Evolutionary conservation across 2,329 filamentous ascomycete genomes (phyloP).

Genomic region (Coniochaeta ligniaria): DNA sequence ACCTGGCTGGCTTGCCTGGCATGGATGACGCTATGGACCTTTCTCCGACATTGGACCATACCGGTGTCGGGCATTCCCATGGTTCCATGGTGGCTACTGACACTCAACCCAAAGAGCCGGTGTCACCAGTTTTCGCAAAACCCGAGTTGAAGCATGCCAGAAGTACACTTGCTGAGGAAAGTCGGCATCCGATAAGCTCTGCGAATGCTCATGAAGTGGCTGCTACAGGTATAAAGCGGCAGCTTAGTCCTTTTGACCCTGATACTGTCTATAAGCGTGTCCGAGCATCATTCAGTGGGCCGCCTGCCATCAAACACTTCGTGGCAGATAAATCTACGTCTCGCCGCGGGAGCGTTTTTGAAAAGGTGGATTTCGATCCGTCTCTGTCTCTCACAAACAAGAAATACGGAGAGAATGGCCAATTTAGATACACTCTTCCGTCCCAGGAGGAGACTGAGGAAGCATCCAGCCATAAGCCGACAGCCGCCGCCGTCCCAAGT

Average conservation of each 20-base stretch:
- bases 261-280: constrained; percentile 53
- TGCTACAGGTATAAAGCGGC: constrained; percentile 33
- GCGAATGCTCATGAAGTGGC: constrained; percentile 19
- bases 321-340: constrained; percentile 13
- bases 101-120: constrained; percentile 2
- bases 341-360: constrained; percentile 38
- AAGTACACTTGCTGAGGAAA: constrained; percentile 41
- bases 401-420: constrained; percentile 51
- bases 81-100: background rate
- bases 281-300: constrained; percentile 33
- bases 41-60: constrained; percentile 8
- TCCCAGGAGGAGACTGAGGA: constrained; percentile 4
- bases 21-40: constrained; percentile 15
- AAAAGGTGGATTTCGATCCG: constrained; percentile 47
- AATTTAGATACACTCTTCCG: constrained; percentile 38
- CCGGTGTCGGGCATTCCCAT: constrained; percentile 3
- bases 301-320: constrained; percentile 13
- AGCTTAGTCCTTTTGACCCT: constrained; percentile 49
- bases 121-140: constrained; percentile 43
- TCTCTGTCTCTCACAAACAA: constrained; percentile 46
- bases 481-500: background rate
- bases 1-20: constrained; percentile 21
- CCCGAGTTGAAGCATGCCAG: constrained; percentile 52
- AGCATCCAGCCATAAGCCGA: background rate
- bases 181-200: constrained; percentile 17